A percentile compares a stretch with the other conserved stretches of the same genome.
Evolutionary conservation across 306 rosid genomes (phyloP).

Genomic region (Lotus japonicus): DNA sequence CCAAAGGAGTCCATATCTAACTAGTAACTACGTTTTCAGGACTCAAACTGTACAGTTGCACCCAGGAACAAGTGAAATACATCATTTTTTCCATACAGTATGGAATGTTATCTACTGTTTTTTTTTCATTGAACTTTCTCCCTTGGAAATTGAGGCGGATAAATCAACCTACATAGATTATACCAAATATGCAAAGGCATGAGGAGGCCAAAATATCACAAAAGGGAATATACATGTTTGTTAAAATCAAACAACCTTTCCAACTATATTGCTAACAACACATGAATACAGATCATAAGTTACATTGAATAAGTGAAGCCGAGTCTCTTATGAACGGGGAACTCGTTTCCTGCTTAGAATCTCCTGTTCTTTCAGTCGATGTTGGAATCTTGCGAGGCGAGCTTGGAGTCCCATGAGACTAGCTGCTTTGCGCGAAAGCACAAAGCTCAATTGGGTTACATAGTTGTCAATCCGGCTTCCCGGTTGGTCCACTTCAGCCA

Average conservation of each 20-base stretch:
- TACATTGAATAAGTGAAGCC: conserved; percentile 19
- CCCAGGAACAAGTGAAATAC: neutral
- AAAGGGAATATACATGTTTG: conserved; percentile 26
- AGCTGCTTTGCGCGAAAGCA: conserved; percentile 95
- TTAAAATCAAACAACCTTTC: conserved; percentile 26
- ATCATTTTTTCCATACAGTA: neutral
- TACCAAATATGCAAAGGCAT: no score
- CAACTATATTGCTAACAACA: conserved; percentile 22
- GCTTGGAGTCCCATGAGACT: conserved; percentile 96
- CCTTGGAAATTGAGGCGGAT: conserved; percentile 4
- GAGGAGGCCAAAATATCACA: conserved; percentile 29
- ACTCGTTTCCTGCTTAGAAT: conserved; percentile 83
- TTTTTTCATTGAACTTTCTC: neutral
- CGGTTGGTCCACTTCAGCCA: conserved; percentile 97
- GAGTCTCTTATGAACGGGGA: conserved; percentile 53
- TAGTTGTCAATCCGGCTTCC: conserved; percentile 93
- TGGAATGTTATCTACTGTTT: no score
- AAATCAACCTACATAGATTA: conserved; percentile 8
- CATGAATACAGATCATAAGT: conserved; percentile 15
- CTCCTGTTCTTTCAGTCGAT: conserved; percentile 89
- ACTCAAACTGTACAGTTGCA: neutral
- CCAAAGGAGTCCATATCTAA: neutral
- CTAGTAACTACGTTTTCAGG: neutral
- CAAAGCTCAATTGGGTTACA: conserved; percentile 84
- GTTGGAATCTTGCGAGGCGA: conserved; percentile 97